These are phyloP conservation scores for Hemileccinum rubropunctum DNA, from an alignment of 768 basidiomycete species.

Conservation along the genomic window DNA sequence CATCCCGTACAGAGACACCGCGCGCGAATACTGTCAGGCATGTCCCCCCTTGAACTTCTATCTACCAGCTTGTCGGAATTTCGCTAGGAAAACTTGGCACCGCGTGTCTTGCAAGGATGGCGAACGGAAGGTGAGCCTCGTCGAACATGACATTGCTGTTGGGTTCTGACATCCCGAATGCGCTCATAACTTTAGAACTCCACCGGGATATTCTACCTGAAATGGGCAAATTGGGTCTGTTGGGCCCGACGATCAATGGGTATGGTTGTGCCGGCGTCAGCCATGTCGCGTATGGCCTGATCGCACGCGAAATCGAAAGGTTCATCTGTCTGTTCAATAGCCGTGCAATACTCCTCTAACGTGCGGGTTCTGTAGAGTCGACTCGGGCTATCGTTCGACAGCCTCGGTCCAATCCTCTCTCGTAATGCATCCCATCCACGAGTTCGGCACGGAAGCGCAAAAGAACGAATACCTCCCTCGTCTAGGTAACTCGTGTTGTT, in stretches of 20 bases:
- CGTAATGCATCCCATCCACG: conserved; percentile 92
- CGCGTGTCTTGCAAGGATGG: conserved; percentile 88
- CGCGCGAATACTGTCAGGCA: conserved; percentile 77
- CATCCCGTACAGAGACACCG: conserved; percentile 60
- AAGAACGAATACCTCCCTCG: conserved; percentile 88
- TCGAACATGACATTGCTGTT: neutral
- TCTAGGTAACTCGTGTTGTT: conserved; percentile 50
- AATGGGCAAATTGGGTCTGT: conserved; percentile 89
- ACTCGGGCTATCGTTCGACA: conserved; percentile 94
- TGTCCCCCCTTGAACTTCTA: conserved; percentile 16
- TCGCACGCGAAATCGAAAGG: conserved; percentile 93
- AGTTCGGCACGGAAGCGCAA: conserved; percentile 86
- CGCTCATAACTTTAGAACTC: conserved; percentile 53
- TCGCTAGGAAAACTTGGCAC: conserved; percentile 70
- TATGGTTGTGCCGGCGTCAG: conserved; percentile 93
- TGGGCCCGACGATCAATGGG: conserved; percentile 90
- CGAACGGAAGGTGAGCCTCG: conserved; percentile 70
- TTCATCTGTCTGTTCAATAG: conserved; percentile 25
- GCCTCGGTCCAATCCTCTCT: conserved; percentile 95
- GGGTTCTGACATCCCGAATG: neutral
- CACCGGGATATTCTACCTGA: conserved; percentile 74
- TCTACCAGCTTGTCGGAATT: neutral
- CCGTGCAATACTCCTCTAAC: neutral
- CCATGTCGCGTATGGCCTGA: conserved; percentile 90
- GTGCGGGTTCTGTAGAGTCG: conserved; percentile 54